Base-by-base conservation (phyloP, 1,284 basidiomycete species). In the Moniliophthora roreri region DNA sequence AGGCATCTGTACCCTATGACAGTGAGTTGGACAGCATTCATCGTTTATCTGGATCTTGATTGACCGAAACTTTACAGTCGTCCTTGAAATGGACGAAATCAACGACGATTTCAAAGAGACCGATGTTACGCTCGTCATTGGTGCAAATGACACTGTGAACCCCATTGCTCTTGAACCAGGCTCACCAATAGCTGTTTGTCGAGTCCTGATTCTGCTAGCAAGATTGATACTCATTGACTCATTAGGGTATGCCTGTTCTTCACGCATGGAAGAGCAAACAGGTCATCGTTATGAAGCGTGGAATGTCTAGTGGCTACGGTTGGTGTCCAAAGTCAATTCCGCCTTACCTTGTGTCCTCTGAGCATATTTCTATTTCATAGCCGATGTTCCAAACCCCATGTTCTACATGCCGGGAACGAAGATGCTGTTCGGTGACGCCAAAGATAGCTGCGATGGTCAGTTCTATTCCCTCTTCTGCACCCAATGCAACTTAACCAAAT, bases 231-330 rank as follows among this genome's bases (percentile, higher is more conserved):
- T 49, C 32, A 48, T 40, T 20, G 24, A 16, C 15, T 48, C 35
- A 11, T 41, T 23, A 79, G 77, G 91, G 91, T 38, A 93, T 93
- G 91, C 90, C 91, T 9, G 91, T 93, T 20, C 75, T 93, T 55
- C 87, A 92, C 60, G 91, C 87, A 6, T 93, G 91, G 91, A 91
- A 93, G 81, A 89, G 87, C 67, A 93, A 93, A 68, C 87, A 92
- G 63, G 90, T 92, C 37, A 79, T 93, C 49, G 90, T 93, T 32
- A 93, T 93, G 91, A 93, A 93, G 71, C 80, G 91, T 58, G 89
- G 91, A 46, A 85, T 93, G 80, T 83, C 88, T 5, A 87, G 87
- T 64, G 89, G 89, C 45, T 91, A 91, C 66, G 89, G 88, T 88
- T 56, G 44, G 76, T 66, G 39, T 36, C n/a, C n/a, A n/a, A n/a